Conservation (phyloP, 306 rosid genomes). For the Neltuma alba region DNA sequence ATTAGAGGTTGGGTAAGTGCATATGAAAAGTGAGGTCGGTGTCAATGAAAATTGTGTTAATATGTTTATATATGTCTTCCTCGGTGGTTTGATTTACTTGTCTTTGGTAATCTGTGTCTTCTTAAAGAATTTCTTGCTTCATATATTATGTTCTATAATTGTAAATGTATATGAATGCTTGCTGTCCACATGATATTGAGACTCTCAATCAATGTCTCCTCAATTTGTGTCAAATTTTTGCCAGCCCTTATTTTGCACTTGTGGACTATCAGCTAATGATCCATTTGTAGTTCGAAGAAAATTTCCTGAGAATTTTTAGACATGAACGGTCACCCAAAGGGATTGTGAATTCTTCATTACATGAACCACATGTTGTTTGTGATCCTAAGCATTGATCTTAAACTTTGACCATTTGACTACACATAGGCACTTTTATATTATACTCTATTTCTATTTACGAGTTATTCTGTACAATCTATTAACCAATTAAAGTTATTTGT, state of each 20-base stretch:
- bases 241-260: background rate
- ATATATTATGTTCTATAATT: background rate
- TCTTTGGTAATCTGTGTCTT: background rate
- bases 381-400: background rate
- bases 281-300: background rate
- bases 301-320: background rate
- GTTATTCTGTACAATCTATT: background rate
- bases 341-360: background rate
- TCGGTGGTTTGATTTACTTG: background rate
- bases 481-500: background rate
- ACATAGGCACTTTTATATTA: background rate
- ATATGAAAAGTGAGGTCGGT: background rate
- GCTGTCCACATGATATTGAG: background rate
- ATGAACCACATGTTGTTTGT: background rate
- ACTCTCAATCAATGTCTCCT: background rate
- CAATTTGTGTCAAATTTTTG: background rate
- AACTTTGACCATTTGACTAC: background rate
- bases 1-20: background rate
- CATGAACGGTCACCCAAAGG: background rate
- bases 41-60: background rate
- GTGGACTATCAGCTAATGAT: background rate
- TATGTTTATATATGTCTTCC: background rate
- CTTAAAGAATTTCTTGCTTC: background rate
- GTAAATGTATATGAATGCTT: slow-evolving; percentile 25
- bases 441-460: background rate